These are phyloP conservation scores for Yamadazyma spencermartinsiae DNA, from an alignment of 1,139 yeast genomes.

Conservation along the genomic window DNA sequence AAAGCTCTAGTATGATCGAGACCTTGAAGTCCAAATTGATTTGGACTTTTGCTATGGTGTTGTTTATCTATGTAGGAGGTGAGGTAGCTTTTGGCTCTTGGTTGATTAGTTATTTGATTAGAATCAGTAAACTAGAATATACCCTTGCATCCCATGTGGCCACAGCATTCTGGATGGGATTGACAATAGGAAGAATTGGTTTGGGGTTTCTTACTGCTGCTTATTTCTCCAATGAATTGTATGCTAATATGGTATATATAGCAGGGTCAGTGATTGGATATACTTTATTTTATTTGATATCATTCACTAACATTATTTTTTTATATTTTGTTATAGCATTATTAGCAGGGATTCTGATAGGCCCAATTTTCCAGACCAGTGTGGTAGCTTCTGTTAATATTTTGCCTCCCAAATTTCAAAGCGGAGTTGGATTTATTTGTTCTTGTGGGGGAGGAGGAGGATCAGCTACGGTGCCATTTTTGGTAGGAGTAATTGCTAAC, in stretches of 20 bases:
- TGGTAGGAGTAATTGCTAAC: conserved; percentile 53
- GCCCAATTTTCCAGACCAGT: conserved; percentile 81
- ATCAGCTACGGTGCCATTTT: conserved; percentile 69
- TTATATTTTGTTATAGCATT: conserved; percentile 45
- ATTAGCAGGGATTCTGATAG: conserved; percentile 65
- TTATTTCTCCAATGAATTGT: conserved; percentile 44
- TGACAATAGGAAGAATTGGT: conserved; percentile 59
- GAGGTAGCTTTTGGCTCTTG: conserved; percentile 73
- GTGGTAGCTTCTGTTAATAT: conserved; percentile 63
- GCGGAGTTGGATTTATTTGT: conserved; percentile 75
- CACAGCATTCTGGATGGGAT: conserved; percentile 64
- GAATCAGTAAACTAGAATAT: conserved; percentile 48
- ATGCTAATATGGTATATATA: conserved; percentile 41
- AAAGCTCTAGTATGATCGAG: conserved; percentile 25
- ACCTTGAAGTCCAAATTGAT: conserved; percentile 46
- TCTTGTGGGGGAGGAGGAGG: conserved; percentile 81
- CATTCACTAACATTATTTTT: conserved; percentile 22
- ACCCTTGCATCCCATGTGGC: conserved; percentile 57
- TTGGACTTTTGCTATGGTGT: conserved; percentile 46
- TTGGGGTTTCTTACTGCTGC: conserved; percentile 62
- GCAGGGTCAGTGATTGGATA: conserved; percentile 30
- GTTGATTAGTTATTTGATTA: conserved; percentile 58
- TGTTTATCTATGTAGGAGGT: conserved; percentile 66
- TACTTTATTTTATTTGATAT: conserved; percentile 22
- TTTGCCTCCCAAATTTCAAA: conserved; percentile 61